Conservation (phyloP, 768 basidiomycete species). For the Pisolithus microcarpus region DNA sequence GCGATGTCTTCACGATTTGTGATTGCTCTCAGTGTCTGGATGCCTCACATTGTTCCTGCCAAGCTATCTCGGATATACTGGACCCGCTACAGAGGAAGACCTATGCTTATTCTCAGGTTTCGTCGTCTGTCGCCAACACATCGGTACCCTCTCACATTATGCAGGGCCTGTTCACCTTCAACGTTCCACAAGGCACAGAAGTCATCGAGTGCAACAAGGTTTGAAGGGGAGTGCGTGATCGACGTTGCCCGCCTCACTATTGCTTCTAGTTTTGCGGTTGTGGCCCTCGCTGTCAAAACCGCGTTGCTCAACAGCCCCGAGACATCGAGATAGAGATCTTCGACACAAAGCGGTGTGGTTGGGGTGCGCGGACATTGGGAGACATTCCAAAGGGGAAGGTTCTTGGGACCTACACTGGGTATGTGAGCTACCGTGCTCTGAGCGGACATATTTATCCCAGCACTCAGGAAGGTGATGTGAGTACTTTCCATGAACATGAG, state of each 20-base stretch:
- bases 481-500: slow-evolving; percentile 10
- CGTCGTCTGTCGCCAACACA: slow-evolving; percentile 7
- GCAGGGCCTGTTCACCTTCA: slow-evolving; percentile 47
- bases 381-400: slow-evolving; percentile 48
- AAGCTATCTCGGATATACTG: slow-evolving; percentile 35
- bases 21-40: slow-evolving; percentile 34
- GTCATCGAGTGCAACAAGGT: slow-evolving; percentile 66
- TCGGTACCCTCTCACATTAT: not conserved
- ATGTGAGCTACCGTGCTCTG: slow-evolving; percentile 9
- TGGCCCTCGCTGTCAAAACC: slow-evolving; percentile 41
- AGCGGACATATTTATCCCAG: slow-evolving; percentile 2
- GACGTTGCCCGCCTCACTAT: not conserved
- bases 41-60: slow-evolving; percentile 40
- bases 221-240: slow-evolving; percentile 5
- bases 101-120: slow-evolving; percentile 41
- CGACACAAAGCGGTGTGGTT: slow-evolving; percentile 52
- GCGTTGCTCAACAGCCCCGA: slow-evolving; percentile 55
- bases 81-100: slow-evolving; percentile 22
- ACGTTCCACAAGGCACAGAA: slow-evolving; percentile 35
- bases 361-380: slow-evolving; percentile 51
- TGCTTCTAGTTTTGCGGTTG: slow-evolving; percentile 40
- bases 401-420: slow-evolving; percentile 67
- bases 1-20: slow-evolving; percentile 37
- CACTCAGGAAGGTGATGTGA: slow-evolving; percentile 40
- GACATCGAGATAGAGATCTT: slow-evolving; percentile 57